phyloP scores from a whole-genome alignment of 2,329 filamentous ascomycete genomes.

The Sclerotinia sclerotiorum region DNA sequence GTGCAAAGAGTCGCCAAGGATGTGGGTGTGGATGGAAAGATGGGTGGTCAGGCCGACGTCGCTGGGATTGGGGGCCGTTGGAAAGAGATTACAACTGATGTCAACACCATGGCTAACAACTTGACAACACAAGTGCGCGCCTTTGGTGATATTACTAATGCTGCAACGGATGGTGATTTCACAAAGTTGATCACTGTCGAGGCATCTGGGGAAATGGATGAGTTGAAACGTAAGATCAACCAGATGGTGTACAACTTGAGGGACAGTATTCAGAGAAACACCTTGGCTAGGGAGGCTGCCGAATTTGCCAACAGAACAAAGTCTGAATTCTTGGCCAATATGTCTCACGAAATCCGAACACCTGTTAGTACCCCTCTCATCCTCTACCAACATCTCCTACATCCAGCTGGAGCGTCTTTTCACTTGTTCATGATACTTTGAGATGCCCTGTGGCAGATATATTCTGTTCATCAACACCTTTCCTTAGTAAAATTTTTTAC shows the following conservation, averaged over 20 bases:
- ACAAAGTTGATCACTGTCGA: slow-evolving; percentile 96
- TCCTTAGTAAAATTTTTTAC: background rate
- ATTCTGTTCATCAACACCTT: background rate
- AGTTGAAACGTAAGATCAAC: slow-evolving; percentile 98
- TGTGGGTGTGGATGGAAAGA: slow-evolving; percentile 96
- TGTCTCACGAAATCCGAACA: slow-evolving; percentile 97
- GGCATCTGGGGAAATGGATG: slow-evolving; percentile 98
- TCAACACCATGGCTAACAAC: slow-evolving; percentile 54
- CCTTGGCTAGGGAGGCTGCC: slow-evolving; percentile 89
- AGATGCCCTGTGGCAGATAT: background rate
- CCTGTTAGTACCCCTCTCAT: slow-evolving; percentile 58
- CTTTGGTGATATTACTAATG: slow-evolving; percentile 97
- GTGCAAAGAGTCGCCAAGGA: slow-evolving; percentile 95
- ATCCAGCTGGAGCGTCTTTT: background rate
- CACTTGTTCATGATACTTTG: background rate
- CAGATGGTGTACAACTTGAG: slow-evolving; percentile 96
- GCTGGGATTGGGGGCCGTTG: slow-evolving; percentile 89
- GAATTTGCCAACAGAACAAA: slow-evolving; percentile 98
- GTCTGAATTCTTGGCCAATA: slow-evolving; percentile 96
- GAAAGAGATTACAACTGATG: slow-evolving; percentile 85
- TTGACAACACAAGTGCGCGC: slow-evolving; percentile 95
- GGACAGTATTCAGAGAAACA: slow-evolving; percentile 96
- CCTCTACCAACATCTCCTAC: background rate
- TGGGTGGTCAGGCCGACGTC: slow-evolving; percentile 95
- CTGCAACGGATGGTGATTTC: slow-evolving; percentile 95